Evolutionary conservation across 345 rosid genomes (phyloP).

Genomic region (Bruguiera sexangula): DNA sequence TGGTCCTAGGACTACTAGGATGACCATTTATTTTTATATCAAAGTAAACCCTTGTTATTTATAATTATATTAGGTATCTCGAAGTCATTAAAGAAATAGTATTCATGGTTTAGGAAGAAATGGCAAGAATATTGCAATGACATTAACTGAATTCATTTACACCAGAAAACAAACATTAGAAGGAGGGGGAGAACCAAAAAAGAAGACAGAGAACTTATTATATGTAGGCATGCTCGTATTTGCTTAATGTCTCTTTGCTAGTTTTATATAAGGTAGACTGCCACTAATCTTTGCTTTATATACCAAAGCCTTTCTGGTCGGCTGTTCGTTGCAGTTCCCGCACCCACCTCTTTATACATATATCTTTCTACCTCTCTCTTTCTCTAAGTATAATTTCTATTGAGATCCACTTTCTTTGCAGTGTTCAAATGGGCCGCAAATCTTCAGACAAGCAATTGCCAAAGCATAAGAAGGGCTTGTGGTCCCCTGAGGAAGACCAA

Average conservation of each 20-base stretch:
- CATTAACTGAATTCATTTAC: too few species aligned
- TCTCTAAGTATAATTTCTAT: neutral
- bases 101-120: too few species aligned
- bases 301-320: constrained; percentile 21
- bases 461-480: constrained; percentile 77
- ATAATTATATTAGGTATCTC: too few species aligned
- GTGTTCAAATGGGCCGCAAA: constrained; percentile 38
- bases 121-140: too few species aligned
- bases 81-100: too few species aligned
- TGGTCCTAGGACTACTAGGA: too few species aligned
- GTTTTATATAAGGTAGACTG: constrained; percentile 10
- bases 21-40: too few species aligned
- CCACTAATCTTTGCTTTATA: constrained; percentile 27
- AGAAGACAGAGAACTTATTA: too few species aligned
- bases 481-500: constrained; percentile 98
- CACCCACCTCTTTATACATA: constrained; percentile 13
- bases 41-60: too few species aligned
- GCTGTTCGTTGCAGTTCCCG: constrained; percentile 30
- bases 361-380: constrained; percentile 4
- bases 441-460: constrained; percentile 50
- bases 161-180: neutral
- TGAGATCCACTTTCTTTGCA: neutral
- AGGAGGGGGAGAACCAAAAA: neutral
- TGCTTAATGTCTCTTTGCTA: neutral
- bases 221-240: too few species aligned